Percentiles rank a stretch among this genome's conserved stretches.
Conservation (phyloP, 108 stramenopile genomes). For the Cyclostephanos invisitatus region DNA sequence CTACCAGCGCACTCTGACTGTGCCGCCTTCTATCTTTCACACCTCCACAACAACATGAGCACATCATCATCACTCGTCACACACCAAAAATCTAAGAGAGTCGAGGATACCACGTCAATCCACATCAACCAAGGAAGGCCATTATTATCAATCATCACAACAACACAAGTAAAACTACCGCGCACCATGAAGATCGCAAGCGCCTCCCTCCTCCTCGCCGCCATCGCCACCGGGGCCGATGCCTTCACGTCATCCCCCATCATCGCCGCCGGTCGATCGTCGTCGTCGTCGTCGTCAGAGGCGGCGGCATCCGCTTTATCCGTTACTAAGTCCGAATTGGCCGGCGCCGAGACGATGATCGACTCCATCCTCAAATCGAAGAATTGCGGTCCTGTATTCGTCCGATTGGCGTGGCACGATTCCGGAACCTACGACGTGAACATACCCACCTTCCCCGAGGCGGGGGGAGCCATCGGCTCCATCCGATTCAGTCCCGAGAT, state of each 20-base stretch:
- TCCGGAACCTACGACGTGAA: slow-evolving; percentile 84
- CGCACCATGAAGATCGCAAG: slow-evolving; percentile 43
- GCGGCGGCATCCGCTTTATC: slow-evolving; percentile 43
- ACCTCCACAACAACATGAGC: too few species aligned
- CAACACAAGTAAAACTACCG: background rate
- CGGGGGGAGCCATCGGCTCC: slow-evolving; percentile 74
- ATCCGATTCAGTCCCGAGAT: slow-evolving; percentile 95
- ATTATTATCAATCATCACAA: background rate
- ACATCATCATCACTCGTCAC: too few species aligned
- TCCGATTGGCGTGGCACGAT: slow-evolving; percentile 98
- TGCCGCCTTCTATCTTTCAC: too few species aligned
- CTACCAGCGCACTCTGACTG: too few species aligned
- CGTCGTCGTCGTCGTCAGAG: background rate
- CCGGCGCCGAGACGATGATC: slow-evolving; percentile 88
- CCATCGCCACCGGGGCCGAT: slow-evolving; percentile 22
- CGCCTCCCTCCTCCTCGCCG: slow-evolving; percentile 34
- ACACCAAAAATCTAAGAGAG: too few species aligned
- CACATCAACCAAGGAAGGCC: too few species aligned
- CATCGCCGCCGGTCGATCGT: background rate
- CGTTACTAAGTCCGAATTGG: slow-evolving; percentile 74
- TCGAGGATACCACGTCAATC: too few species aligned
- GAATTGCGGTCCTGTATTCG: slow-evolving; percentile 84
- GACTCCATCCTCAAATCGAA: slow-evolving; percentile 89
- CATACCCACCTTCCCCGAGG: slow-evolving; percentile 60
- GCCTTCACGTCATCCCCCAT: slow-evolving; percentile 35